Conservation (phyloP, 345 rosid genomes). For the Bruguiera sexangula region DNA sequence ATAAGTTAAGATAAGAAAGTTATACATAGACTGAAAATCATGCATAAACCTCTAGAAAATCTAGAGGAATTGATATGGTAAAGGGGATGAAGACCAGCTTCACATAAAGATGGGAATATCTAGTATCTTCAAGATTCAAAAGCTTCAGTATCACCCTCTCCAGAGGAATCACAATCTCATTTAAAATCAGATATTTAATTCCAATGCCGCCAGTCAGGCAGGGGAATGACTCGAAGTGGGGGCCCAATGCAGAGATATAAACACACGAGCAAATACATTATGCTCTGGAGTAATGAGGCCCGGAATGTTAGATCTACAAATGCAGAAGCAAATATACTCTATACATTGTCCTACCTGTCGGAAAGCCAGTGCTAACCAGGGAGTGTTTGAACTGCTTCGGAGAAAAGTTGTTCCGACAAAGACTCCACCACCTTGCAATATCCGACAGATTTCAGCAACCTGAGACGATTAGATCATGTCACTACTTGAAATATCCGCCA, state of each 20-base stretch:
- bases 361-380: constrained; percentile 46
- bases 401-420: constrained; percentile 92
- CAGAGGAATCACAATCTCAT: background rate
- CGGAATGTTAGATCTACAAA: background rate
- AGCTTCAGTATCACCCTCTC: no score
- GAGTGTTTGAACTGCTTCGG: constrained; percentile 55
- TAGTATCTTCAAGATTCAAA: no score
- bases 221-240: background rate
- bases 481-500: background rate
- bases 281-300: background rate
- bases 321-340: background rate
- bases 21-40: no score
- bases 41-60: no score
- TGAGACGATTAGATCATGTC: constrained; percentile 20
- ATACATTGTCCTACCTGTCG: constrained; percentile 47
- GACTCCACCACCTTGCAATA: constrained; percentile 77
- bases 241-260: background rate
- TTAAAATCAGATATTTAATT: background rate
- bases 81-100: no score
- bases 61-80: no score
- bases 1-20: no score
- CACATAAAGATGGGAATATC: no score
- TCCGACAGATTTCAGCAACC: constrained; percentile 89
- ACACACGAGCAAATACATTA: background rate
- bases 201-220: background rate